These are phyloP conservation scores for Rhizophagus sp. DNA, from an alignment of 192 early-diverging fungal species.

Conservation along the genomic window DNA sequence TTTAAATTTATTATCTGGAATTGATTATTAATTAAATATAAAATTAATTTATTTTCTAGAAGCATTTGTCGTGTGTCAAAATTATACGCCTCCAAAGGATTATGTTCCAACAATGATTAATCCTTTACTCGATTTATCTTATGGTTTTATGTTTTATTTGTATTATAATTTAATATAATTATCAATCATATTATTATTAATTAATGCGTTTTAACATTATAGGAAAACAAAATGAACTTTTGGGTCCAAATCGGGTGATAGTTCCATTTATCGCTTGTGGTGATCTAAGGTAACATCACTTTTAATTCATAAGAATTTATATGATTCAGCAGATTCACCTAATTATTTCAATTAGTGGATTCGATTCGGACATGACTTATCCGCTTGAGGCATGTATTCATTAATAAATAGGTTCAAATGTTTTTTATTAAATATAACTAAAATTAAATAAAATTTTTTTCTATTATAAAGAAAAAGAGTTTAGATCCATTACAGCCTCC, in stretches of 20 bases:
- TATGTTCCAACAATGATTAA: conserved; percentile 90
- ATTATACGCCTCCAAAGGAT: conserved; percentile 81
- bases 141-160: conserved; percentile 43
- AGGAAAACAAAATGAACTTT: conserved; percentile 59
- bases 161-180: background rate
- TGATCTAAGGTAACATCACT: conserved; percentile 63
- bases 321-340: background rate
- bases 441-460: background rate
- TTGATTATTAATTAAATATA: background rate
- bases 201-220: background rate
- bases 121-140: conserved; percentile 82
- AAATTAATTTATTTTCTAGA: conserved; percentile 48
- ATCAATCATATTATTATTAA: background rate
- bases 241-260: conserved; percentile 74
- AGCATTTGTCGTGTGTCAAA: conserved; percentile 91
- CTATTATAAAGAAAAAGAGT: conserved; percentile 36
- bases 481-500: conserved; percentile 82
- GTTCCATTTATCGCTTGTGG: conserved; percentile 92
- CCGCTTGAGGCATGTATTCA: conserved; percentile 50
- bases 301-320: conserved; percentile 2
- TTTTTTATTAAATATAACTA: conserved; percentile 14
- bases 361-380: conserved; percentile 89
- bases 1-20: background rate
- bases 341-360: conserved; percentile 52
- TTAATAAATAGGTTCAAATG: conserved; percentile 31